Evolutionary conservation across 2,329 filamentous ascomycete genomes (phyloP).

Genomic region (Colletotrichum zoysiae): DNA sequence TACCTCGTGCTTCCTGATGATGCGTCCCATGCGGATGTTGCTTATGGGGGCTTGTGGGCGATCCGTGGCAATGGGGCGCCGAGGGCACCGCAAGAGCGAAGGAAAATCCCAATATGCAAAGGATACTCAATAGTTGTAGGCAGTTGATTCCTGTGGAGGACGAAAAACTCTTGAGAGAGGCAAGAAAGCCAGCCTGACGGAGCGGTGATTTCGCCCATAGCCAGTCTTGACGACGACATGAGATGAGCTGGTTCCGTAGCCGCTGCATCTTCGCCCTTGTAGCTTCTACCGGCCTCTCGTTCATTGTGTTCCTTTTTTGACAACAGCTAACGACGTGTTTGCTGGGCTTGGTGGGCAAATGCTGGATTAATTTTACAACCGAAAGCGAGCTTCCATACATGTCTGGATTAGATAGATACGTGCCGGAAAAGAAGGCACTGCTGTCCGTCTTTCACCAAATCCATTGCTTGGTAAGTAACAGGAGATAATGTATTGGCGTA

Average conservation of each 20-base stretch:
- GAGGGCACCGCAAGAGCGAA: not conserved
- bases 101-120: not conserved
- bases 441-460: constrained; percentile 42
- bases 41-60: not conserved
- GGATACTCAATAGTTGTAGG: not conserved
- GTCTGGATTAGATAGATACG: not conserved
- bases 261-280: not conserved
- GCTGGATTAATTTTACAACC: not conserved
- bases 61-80: not conserved
- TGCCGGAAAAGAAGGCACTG: not conserved
- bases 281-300: not conserved
- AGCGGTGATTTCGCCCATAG: not conserved
- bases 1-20: not conserved
- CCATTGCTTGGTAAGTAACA: constrained; percentile 36
- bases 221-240: not conserved
- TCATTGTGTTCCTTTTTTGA: not conserved
- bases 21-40: not conserved
- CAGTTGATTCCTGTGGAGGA: not conserved
- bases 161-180: not conserved
- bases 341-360: not conserved
- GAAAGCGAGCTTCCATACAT: not conserved
- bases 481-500: not conserved
- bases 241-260: not conserved
- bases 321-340: not conserved
- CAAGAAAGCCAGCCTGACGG: not conserved